Base-by-base conservation (phyloP, 2,329 filamentous ascomycete genomes). In the Calonectria pauciramosa region DNA sequence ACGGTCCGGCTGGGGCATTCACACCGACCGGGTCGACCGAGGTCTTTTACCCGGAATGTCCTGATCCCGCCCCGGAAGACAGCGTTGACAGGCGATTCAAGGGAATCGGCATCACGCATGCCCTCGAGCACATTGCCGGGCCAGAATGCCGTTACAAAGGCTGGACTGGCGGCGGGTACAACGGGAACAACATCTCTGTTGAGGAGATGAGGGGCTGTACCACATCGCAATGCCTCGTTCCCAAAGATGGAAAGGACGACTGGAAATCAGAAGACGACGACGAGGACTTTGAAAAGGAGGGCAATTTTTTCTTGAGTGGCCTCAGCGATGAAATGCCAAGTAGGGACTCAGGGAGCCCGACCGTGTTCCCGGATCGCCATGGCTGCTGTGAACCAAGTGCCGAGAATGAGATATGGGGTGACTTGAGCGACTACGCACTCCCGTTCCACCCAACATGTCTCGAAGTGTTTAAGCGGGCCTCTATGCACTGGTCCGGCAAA, bases 361-460 rank as follows among this genome's bases (percentile, higher is more conserved):
- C 60, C 6, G 30, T n/a, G 5, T 73, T 73, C 34, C 80, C 80
- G 1, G 7, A 9, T 0, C 79, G 79, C 1, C 79, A 82, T 47
- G 59, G 18, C 0, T 49, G 32, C 6, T 23, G 14, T 0, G 4
- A 11, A 0, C 70, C 72, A 0, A 5, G 41, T 8, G 71, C 75
- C 7, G 71, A 78, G 4, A 76, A 78, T 36, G 26, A 34, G 4
- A 51, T 78, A 0, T 73, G 67, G 49, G n/a, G 65, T 11, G 71
- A 74, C 0, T 41, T 2, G 51, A 71, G 1, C 28, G 69, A 75
- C 0, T 73, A 67, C 3, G 70, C 70, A 0, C 78, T 83, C 60
- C 81, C 82, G 1, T 83, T 83, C 18, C 82, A 83, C 11, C 79
- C 82, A 0, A 75, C 81, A 0, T 83, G 82, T 51, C 67, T 83